These are phyloP conservation scores for Sungouiella thailandica DNA, from an alignment of 805 yeast genomes.

Conservation along the genomic window DNA sequence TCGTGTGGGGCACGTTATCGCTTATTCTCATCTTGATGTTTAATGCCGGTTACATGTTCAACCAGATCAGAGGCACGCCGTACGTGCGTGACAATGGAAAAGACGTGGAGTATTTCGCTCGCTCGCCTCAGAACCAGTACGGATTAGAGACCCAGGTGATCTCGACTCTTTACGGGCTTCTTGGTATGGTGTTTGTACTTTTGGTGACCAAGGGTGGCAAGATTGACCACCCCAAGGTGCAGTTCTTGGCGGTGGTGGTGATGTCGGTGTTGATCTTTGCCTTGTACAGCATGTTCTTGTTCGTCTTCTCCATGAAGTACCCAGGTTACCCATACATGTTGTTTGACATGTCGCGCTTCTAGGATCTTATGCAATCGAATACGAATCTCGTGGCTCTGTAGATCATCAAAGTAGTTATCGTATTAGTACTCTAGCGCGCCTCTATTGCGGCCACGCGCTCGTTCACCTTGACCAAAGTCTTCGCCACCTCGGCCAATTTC, in stretches of 20 bases:
- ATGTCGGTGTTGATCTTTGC: conserved; percentile 45
- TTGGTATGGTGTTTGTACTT: conserved; percentile 56
- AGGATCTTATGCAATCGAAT: too few species aligned
- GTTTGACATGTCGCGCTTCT: conserved; percentile 16
- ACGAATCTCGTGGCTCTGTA: too few species aligned
- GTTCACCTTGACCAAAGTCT: conserved; percentile 34
- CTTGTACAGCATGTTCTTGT: conserved; percentile 58
- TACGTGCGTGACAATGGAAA: conserved; percentile 8
- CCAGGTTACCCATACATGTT: conserved; percentile 73
- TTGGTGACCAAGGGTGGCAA: conserved; percentile 56
- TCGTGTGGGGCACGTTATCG: conserved; percentile 69
- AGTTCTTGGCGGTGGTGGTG: conserved; percentile 43
- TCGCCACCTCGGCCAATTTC: conserved; percentile 22
- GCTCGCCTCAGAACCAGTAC: conserved; percentile 48
- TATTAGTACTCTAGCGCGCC: too few species aligned
- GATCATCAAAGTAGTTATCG: too few species aligned
- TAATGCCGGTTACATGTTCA: conserved; percentile 91
- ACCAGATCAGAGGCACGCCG: conserved; percentile 71
- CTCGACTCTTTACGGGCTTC: conserved; percentile 63
- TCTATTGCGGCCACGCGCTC: conserved; percentile 18
- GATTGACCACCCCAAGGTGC: conserved; percentile 39
- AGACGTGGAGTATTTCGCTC: conserved; percentile 9
- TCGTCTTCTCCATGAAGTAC: conserved; percentile 66
- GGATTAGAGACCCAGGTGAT: conserved; percentile 89
- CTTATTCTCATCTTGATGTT: conserved; percentile 65